These are phyloP conservation scores for Suillus subaureus DNA, from an alignment of 768 basidiomycete species.

Conservation along the genomic window DNA sequence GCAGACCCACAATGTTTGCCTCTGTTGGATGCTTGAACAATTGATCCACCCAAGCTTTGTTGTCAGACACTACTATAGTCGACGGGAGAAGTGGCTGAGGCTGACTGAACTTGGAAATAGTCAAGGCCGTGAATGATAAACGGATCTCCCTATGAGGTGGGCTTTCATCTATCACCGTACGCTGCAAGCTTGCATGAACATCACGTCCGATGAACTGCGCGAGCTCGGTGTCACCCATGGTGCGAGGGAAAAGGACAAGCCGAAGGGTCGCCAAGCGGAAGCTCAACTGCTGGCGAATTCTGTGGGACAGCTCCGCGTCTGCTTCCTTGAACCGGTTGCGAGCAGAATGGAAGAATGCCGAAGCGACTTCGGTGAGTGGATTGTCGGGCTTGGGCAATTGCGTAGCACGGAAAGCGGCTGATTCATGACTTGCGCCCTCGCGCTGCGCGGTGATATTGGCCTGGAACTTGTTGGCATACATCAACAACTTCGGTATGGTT, in stretches of 20 bases:
- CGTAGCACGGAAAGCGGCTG: constrained; percentile 72
- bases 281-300: constrained; percentile 74
- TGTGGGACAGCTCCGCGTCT: constrained; percentile 58
- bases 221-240: constrained; percentile 75
- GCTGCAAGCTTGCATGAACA: constrained; percentile 71
- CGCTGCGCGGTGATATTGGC: constrained; percentile 72
- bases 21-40: constrained; percentile 65
- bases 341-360: constrained; percentile 79
- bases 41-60: constrained; percentile 58
- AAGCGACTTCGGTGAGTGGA: constrained; percentile 82
- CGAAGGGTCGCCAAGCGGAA: constrained; percentile 66
- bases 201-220: constrained; percentile 73
- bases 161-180: constrained; percentile 52
- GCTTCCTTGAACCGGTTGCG: constrained; percentile 70
- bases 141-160: constrained; percentile 65
- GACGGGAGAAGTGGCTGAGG: constrained; percentile 50
- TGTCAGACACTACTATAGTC: constrained; percentile 42
- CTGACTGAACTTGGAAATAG: constrained; percentile 73
- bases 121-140: constrained; percentile 75
- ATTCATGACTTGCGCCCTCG: constrained; percentile 78
- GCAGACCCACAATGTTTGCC: constrained; percentile 78
- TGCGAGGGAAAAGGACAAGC: constrained; percentile 76
- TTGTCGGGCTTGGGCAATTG: constrained; percentile 76
- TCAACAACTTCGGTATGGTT: constrained; percentile 76
- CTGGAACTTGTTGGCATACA: constrained; percentile 74